A percentile compares a stretch with the other conserved stretches of the same genome.
Evolutionary conservation across 371 early-diverging fungal genomes (phyloP).

Genomic region (Mucor mucedo): DNA sequence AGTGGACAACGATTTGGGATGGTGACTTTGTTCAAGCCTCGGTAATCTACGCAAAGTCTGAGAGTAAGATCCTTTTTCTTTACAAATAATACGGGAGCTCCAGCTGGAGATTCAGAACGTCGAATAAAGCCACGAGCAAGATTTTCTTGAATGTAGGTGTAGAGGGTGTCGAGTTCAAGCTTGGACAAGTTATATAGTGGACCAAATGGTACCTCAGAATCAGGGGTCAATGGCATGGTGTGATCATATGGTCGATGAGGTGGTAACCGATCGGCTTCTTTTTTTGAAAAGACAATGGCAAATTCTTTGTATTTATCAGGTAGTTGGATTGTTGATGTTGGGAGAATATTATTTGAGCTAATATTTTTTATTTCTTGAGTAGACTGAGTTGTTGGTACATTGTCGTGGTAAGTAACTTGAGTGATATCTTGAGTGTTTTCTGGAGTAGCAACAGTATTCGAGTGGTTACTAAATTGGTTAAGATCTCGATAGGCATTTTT

Average conservation of each 20-base stretch:
- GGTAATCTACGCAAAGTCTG: slow-evolving; percentile 51
- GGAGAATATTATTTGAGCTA: no score
- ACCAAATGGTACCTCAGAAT: not conserved
- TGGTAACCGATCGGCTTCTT: not conserved
- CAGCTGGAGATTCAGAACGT: slow-evolving; percentile 49
- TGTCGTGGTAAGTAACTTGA: no score
- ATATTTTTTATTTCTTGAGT: no score
- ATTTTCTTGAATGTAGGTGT: slow-evolving; percentile 3
- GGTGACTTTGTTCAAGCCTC: slow-evolving; percentile 47
- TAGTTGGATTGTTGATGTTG: no score
- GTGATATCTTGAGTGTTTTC: no score
- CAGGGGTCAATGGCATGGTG: slow-evolving; percentile 2
- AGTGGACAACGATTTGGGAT: slow-evolving; percentile 23
- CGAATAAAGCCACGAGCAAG: slow-evolving; percentile 47
- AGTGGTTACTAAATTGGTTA: no score
- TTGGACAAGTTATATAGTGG: slow-evolving; percentile 6
- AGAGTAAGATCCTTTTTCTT: slow-evolving; percentile 55
- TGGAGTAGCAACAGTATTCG: no score
- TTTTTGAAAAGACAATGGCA: no score
- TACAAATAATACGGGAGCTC: slow-evolving; percentile 57
- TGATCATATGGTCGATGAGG: slow-evolving; percentile 18
- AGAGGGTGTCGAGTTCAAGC: not conserved
- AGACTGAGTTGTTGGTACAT: no score
- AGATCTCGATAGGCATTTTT: no score
- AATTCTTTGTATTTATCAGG: not conserved